Evolutionary conservation across 441 rosid genomes (phyloP), one percentile per base, ranked within the genome.

Genomic region (Sinapis alba): DNA sequence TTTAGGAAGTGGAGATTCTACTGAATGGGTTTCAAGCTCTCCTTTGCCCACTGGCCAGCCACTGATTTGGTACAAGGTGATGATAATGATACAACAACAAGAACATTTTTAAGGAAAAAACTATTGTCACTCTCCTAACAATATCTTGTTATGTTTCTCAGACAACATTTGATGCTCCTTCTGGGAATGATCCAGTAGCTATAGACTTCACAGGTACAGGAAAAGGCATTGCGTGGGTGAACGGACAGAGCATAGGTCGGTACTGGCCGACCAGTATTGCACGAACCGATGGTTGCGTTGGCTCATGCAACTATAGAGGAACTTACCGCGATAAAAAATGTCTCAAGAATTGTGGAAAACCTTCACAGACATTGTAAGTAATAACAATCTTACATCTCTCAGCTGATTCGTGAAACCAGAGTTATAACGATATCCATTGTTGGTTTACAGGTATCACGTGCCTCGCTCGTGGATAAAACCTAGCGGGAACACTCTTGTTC

Each of bases 191-290:
- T 51, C 96, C 99, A 0, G 79, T 93, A 34, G 97, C 98, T 7
- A 60, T 96, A 60, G 97, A 96, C 85, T 91, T 93, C 82, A 84
- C 88, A 0, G 97, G 97, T 32, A 82, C 91, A 94, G 94, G 96
- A 18, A 96, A 96, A 81, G 99, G 99, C 7, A 90, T 88, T 79
- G 99, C 97, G 10, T 96, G 99, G 99, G 93, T 93, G 62, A 96
- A 96, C 27, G 98, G 98, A 67, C 96, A 90, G 82, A 93, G 98
- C 81, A 91, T 93, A 64, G 99, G 99, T 58, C 86, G 98, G 20
- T 96, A 89, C 81, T 96, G 99, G 99, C 98, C 98, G 26, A 84
- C 90, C n/a, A 75, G 80, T 74, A 27, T 80, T 1, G 66, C 98
- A 43, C 78, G 82, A 20, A 80, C 28, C 57, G 53, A 79, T 6